Percentiles rank a stretch among this genome's conserved stretches.
phyloP scores from a whole-genome alignment of 1,284 basidiomycete species.

The Inonotus hispidus region DNA sequence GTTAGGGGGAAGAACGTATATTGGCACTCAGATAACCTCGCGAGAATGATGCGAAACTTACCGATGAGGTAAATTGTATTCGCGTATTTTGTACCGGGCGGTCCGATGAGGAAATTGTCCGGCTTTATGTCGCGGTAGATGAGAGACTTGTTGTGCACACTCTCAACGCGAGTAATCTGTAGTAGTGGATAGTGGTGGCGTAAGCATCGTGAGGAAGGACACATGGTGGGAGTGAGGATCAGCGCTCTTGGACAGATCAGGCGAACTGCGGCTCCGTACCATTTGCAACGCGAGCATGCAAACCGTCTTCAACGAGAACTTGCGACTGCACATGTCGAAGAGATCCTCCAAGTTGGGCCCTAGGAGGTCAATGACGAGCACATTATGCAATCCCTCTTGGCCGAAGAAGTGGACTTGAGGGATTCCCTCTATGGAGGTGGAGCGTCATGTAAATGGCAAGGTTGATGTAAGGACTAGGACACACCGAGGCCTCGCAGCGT shows the following conservation, averaged over 20 bases:
- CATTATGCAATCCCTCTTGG: slow-evolving; percentile 97
- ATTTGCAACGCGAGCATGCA: slow-evolving; percentile 99
- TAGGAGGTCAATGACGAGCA: slow-evolving; percentile 93
- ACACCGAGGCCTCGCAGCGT: slow-evolving; percentile 91
- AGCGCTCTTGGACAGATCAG: slow-evolving; percentile 7
- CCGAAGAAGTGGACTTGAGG: slow-evolving; percentile 99
- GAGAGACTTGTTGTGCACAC: slow-evolving; percentile 96
- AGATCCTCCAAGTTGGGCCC: slow-evolving; percentile 96
- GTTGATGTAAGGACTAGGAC: not conserved
- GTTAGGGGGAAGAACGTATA: not conserved
- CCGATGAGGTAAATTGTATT: slow-evolving; percentile 91
- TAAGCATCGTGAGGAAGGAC: not conserved
- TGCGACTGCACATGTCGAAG: slow-evolving; percentile 98
- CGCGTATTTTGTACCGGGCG: slow-evolving; percentile 87
- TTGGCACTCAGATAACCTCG: slow-evolving; percentile 7
- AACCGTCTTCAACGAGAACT: slow-evolving; percentile 96
- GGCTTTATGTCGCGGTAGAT: slow-evolving; percentile 99
- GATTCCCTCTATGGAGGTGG: slow-evolving; percentile 65
- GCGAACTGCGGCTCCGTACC: slow-evolving; percentile 42
- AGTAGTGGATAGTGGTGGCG: not conserved
- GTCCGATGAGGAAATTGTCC: slow-evolving; percentile 97
- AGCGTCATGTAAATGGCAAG: not conserved
- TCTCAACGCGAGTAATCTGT: slow-evolving; percentile 93
- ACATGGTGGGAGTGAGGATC: not conserved
- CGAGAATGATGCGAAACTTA: slow-evolving; percentile 29